These are phyloP conservation scores for Russula lepida DNA, from an alignment of 768 basidiomycete genomes.

Conservation along the genomic window DNA sequence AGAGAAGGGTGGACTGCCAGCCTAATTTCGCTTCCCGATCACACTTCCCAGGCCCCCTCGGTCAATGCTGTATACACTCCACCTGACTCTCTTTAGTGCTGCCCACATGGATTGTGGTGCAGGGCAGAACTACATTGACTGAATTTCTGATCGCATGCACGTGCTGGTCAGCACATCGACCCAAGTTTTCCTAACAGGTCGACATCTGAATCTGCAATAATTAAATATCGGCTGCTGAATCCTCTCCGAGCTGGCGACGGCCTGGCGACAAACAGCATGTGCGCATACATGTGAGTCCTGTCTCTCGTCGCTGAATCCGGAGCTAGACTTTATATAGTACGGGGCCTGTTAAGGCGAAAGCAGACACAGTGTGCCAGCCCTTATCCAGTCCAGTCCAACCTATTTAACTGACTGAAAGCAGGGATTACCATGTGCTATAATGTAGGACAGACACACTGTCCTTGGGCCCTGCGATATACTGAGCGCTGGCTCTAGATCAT, in stretches of 20 bases:
- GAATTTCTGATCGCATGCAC: constrained; percentile 9
- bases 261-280: constrained; percentile 17
- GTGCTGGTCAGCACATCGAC: neutral
- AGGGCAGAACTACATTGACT: constrained; percentile 10
- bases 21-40: constrained; percentile 12
- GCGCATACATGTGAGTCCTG: constrained; percentile 7
- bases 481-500: constrained; percentile 19
- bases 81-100: neutral
- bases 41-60: neutral
- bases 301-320: constrained; percentile 1
- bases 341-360: neutral
- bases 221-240: constrained; percentile 17
- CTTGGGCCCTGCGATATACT: neutral
- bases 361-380: neutral
- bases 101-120: constrained; percentile 6
- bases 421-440: constrained; percentile 21
- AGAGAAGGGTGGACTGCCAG: neutral
- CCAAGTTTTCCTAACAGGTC: neutral
- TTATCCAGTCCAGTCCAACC: constrained; percentile 10
- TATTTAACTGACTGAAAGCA: neutral
- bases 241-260: constrained; percentile 11
- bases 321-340: constrained; percentile 16
- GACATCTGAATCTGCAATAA: constrained; percentile 6
- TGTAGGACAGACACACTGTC: constrained; percentile 10
- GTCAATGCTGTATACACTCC: neutral